phyloP scores from a whole-genome alignment of 805 yeast genomes.

The Yarrowia sp. region DNA sequence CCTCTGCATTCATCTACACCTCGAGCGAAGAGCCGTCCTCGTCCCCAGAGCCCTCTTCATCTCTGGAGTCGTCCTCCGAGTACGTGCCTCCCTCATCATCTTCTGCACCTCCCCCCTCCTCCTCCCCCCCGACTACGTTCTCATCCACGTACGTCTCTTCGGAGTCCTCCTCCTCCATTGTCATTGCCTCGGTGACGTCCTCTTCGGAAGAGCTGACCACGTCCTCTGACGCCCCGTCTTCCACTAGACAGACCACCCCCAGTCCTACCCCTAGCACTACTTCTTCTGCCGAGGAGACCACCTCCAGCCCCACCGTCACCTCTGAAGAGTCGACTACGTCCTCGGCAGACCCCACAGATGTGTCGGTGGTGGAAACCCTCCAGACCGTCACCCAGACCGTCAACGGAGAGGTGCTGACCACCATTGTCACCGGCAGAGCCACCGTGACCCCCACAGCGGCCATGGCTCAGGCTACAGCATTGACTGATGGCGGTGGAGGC shows the following conservation, averaged over 20 bases:
- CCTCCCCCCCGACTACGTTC: neutral
- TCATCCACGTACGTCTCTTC: neutral
- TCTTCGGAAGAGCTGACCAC: too few relatives aligned
- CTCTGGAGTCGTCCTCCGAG: neutral
- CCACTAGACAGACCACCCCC: neutral
- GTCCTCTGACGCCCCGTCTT: neutral
- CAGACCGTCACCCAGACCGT: slow-evolving; percentile 5
- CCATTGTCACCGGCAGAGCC: slow-evolving; percentile 1
- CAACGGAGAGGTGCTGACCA: slow-evolving; percentile 13
- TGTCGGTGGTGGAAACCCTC: neutral
- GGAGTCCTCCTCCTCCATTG: neutral
- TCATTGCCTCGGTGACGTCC: neutral
- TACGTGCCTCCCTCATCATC: neutral
- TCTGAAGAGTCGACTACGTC: neutral
- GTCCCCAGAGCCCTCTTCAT: neutral
- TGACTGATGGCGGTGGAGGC: neutral
- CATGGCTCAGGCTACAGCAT: neutral
- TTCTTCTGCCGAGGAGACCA: neutral
- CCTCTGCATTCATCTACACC: slow-evolving; percentile 2
- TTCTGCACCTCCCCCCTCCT: neutral
- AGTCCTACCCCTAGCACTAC: neutral
- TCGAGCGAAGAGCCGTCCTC: neutral
- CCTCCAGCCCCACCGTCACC: neutral
- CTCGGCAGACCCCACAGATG: neutral
- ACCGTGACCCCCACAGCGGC: slow-evolving; percentile 19